Evolutionary conservation across 164 flowering plant genomes (phyloP), one percentile per base, ranked within the genome.

Genomic region (Aristolochia fimbriata): DNA sequence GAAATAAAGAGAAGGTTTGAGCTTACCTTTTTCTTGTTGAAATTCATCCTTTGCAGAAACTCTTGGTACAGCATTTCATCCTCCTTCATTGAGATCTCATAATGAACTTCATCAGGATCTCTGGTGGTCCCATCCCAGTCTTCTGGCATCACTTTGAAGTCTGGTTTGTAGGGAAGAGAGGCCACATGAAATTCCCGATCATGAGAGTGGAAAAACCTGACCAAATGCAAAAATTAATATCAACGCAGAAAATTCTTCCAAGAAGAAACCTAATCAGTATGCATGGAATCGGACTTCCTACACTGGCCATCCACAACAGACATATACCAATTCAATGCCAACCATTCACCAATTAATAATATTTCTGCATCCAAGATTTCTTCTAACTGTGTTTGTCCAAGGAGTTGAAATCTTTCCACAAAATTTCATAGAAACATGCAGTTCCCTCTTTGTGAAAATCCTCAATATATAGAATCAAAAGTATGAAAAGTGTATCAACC

Each of bases 141-240:
- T 76, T 85, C 96, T 17, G 96, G 96, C 98, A 93, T 90, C 31
- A 93, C 96, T 76, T 83, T 93, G 75, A 93, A 93, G 60, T 90
- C 94, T 11, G 98, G 98, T 64, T 88, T 93, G 70, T 90, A 83
- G 0, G 94, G 92, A 70, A 90, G 91, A 47, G 94, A 75, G 14
- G 98, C 98, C 47, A 93, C 91, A 74, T 93, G 98, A 67, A 90
- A 93, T 70, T 93, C 98, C 66, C 86, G 78, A 60, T 85, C 93
- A 77, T 87, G 90, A 15, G 92, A 84, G 31, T 63, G 70, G 59
- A 83, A 87, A 60, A 87, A 87, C 66, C 97, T 90, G 14, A 21
- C 10, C 8, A 58, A 58, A 20, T 27, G 17, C 14, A 17, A 33
- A 53, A 21, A 3, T 6, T 22, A 7, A 24, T 24, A 9, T 21